Conservation (phyloP, 2,329 filamentous ascomycete species). For the Ceratocystis diversiconidia region DNA sequence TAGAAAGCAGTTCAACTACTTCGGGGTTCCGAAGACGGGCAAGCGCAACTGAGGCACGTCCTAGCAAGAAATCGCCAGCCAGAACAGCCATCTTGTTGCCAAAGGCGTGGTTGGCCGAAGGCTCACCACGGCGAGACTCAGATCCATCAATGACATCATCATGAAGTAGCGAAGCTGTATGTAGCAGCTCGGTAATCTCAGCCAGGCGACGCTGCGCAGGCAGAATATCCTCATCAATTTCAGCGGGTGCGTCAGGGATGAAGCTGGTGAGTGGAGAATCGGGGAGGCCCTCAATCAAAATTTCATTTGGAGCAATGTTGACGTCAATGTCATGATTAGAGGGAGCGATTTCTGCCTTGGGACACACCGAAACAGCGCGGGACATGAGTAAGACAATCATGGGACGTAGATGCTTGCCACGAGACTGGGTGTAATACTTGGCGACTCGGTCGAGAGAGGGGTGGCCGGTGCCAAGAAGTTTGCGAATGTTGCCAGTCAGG, state of each 20-base stretch:
- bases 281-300: constrained; percentile 73
- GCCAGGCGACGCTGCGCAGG: constrained; percentile 86
- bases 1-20: constrained; percentile 85
- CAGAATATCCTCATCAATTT: constrained; percentile 52
- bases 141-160: constrained; percentile 98
- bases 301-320: constrained; percentile 38
- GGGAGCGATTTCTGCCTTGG: constrained; percentile 34
- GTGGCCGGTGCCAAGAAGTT: constrained; percentile 86
- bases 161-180: constrained; percentile 89
- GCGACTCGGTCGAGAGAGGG: constrained; percentile 87
- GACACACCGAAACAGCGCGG: constrained; percentile 68
- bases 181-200: constrained; percentile 94
- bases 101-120: constrained; percentile 86
- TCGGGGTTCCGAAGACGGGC: constrained; percentile 83
- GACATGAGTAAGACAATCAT: constrained; percentile 95
- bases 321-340: constrained; percentile 36
- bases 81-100: constrained; percentile 99
- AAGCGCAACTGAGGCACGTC: constrained; percentile 82
- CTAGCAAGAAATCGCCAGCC: constrained; percentile 90
- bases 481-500: constrained; percentile 80
- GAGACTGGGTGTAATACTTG: constrained; percentile 94
- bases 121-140: constrained; percentile 63
- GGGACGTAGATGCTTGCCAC: constrained; percentile 92
- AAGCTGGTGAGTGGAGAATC: constrained; percentile 29
- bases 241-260: constrained; percentile 27